Evolutionary conservation across 805 yeast species (phyloP).

Genomic region (Candida adriatica): DNA sequence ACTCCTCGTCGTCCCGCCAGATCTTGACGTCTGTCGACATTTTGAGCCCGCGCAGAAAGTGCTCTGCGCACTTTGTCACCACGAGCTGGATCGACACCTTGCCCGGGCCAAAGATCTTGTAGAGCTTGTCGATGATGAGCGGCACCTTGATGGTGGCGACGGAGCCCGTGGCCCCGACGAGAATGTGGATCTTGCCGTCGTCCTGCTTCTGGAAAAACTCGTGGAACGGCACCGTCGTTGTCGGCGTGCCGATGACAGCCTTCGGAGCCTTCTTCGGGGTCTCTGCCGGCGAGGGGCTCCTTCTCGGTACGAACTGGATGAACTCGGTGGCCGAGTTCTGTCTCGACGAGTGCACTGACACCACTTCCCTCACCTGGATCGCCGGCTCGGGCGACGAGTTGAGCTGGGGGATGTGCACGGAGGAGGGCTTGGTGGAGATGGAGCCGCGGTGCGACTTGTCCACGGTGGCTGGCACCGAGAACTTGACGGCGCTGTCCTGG

Average conservation of each 20-base stretch:
- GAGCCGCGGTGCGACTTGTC: constrained; percentile 50
- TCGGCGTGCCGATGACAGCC: constrained; percentile 48
- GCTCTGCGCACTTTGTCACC: constrained; percentile 70
- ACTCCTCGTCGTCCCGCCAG: constrained; percentile 82
- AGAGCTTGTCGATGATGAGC: constrained; percentile 76
- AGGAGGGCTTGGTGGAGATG: constrained; percentile 46
- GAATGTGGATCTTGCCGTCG: constrained; percentile 80
- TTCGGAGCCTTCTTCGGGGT: constrained; percentile 33
- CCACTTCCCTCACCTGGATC: constrained; percentile 7
- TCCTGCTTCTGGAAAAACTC: constrained; percentile 65
- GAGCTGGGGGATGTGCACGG: constrained; percentile 24
- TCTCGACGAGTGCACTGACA: constrained; percentile 20
- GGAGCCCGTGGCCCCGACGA: constrained; percentile 91
- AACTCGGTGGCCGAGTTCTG: constrained; percentile 22
- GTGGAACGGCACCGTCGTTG: constrained; percentile 69
- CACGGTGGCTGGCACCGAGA: constrained; percentile 36
- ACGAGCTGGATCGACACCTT: constrained; percentile 79
- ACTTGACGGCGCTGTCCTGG: constrained; percentile 31
- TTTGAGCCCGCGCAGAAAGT: constrained; percentile 56
- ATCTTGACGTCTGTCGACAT: constrained; percentile 70
- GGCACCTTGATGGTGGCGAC: constrained; percentile 96
- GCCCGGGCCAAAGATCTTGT: constrained; percentile 67
- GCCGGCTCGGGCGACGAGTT: constrained; percentile 1
- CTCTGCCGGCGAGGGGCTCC: constrained; percentile 19
- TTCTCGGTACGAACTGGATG: constrained; percentile 19